phyloP scores from a whole-genome alignment of 2,329 filamentous ascomycete genomes.

The Fusarium pilosicola region DNA sequence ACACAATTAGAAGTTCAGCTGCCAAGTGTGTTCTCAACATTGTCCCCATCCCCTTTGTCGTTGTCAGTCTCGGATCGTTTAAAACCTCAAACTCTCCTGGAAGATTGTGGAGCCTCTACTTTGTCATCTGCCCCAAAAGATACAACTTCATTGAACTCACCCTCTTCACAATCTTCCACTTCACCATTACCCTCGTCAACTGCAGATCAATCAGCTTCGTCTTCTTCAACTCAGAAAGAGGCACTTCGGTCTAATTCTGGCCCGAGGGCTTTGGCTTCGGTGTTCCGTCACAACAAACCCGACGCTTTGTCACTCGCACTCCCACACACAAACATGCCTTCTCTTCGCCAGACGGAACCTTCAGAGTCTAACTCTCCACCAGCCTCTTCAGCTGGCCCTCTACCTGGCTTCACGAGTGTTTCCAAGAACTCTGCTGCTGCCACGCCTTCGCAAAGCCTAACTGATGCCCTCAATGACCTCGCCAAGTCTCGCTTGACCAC shows the following conservation, averaged over 20 bases:
- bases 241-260: conserved; percentile 61
- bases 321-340: conserved; percentile 60
- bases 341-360: conserved; percentile 52
- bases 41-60: conserved; percentile 18
- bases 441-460: conserved; percentile 70
- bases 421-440: conserved; percentile 47
- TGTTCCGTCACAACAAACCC: conserved; percentile 68
- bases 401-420: conserved; percentile 11
- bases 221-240: conserved; percentile 12
- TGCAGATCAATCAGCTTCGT: conserved; percentile 41
- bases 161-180: conserved; percentile 9
- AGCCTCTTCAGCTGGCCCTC: conserved; percentile 7
- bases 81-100: conserved; percentile 29
- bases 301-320: conserved; percentile 67
- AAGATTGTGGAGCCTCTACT: conserved; percentile 41
- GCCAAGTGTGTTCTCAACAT: not conserved
- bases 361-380: conserved; percentile 46
- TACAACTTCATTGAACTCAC: conserved; percentile 10
- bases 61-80: conserved; percentile 20
- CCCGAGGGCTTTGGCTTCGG: conserved; percentile 81
- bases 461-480: conserved; percentile 67
- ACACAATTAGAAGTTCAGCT: conserved; percentile 7
- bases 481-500: conserved; percentile 53
- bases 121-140: conserved; percentile 24
- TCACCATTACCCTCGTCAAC: conserved; percentile 16